phyloP scores from a whole-genome alignment of 257 asterid species.

The Paraleonurus japonicus region DNA sequence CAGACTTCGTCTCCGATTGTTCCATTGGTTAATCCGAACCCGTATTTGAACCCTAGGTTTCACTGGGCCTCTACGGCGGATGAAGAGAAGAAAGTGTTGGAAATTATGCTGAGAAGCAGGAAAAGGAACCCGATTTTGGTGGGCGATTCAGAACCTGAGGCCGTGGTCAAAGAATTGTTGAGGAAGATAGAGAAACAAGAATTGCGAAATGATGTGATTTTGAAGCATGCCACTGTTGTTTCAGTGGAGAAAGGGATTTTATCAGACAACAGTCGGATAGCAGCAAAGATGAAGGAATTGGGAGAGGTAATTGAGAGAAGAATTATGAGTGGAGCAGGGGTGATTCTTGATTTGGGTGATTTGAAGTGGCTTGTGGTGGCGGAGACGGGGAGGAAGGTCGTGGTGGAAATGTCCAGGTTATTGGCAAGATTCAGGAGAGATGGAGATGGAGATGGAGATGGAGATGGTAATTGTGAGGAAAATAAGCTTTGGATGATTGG shows the following conservation, averaged over 20 bases:
- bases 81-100: conserved; percentile 51
- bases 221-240: conserved; percentile 48
- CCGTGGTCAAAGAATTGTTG: conserved; percentile 50
- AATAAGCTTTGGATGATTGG: conserved; percentile 73
- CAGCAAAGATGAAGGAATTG: conserved; percentile 49
- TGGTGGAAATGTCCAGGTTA: conserved; percentile 59
- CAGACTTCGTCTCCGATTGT: too few relatives aligned
- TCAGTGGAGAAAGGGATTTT: conserved; percentile 45
- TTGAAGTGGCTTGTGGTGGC: conserved; percentile 80
- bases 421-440: conserved; percentile 38
- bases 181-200: conserved; percentile 47
- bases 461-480: too few relatives aligned
- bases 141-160: conserved; percentile 63
- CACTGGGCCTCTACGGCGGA: conserved; percentile 28
- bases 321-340: conserved; percentile 46
- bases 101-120: conserved; percentile 51
- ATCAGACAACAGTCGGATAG: conserved; percentile 33
- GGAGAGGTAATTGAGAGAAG: conserved; percentile 45
- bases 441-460: too few relatives aligned
- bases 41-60: conserved; percentile 26
- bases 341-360: conserved; percentile 80
- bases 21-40: background rate
- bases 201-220: conserved; percentile 35
- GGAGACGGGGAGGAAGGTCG: conserved; percentile 45
- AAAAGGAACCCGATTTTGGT: conserved; percentile 73